phyloP scores from a whole-genome alignment of 2,329 filamentous ascomycete genomes.

The Paraphaeosphaeria sporulosa region DNA sequence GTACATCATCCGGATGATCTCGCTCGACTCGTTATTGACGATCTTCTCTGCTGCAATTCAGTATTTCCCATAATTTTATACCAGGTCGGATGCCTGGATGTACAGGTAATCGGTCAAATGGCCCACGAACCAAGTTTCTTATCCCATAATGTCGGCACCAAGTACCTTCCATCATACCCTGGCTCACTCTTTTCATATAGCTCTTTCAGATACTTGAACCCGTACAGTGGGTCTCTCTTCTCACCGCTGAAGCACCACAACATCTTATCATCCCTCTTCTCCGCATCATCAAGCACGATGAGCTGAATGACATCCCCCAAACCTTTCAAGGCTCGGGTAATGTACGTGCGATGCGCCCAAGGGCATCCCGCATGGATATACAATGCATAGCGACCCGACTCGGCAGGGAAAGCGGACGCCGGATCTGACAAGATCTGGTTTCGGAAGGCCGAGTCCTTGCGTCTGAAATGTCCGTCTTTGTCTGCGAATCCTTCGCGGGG shows the following conservation, averaged over 20 bases:
- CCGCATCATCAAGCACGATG: conserved; percentile 46
- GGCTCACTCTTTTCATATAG: conserved; percentile 75
- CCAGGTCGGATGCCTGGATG: too few species aligned
- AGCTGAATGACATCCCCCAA: conserved; percentile 59
- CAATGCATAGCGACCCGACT: conserved; percentile 64
- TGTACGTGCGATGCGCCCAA: conserved; percentile 63
- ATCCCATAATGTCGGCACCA: conserved; percentile 79
- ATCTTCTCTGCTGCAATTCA: conserved; percentile 28
- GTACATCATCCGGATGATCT: conserved; percentile 46
- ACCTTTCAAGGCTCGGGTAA: conserved; percentile 58
- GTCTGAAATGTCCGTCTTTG: conserved; percentile 63
- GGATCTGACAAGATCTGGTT: conserved; percentile 61
- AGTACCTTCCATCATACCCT: conserved; percentile 64
- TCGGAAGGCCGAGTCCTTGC: conserved; percentile 65
- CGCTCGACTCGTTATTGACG: conserved; percentile 45
- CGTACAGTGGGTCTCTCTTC: conserved; percentile 31
- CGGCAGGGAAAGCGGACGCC: conserved; percentile 58
- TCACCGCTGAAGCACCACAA: conserved; percentile 32
- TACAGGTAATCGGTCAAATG: too few species aligned
- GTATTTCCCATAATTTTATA: background rate
- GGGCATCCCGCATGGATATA: conserved; percentile 68
- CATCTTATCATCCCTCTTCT: conserved; percentile 43
- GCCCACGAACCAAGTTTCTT: conserved; percentile 57
- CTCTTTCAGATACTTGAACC: conserved; percentile 57
- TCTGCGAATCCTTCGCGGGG: conserved; percentile 32